Base-by-base conservation (phyloP, 2,329 filamentous ascomycete genomes). In the Xylariaceae sp. region DNA sequence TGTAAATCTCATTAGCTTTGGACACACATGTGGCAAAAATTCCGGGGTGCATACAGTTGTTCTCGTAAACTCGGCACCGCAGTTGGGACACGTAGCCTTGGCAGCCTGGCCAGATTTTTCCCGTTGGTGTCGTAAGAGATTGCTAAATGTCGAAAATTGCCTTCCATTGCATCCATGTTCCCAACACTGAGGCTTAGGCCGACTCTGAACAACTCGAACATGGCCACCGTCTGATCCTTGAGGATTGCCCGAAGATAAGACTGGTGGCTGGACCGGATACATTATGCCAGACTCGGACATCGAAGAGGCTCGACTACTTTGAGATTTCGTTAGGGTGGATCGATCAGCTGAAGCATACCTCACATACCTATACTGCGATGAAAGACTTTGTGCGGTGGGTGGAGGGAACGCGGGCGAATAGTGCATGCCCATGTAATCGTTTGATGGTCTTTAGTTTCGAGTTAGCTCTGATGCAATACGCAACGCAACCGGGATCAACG, bases 71-170 rank as follows among this genome's bases (percentile, higher is more conserved):
- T 96, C 91, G 11, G 91, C 91, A 36, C 91, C 90, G 66, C 93
- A 97, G 67, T 91, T 88, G 16, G 90, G 91, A 67, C 93, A 97
- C 45, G 86, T 86, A 3, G 90, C 90, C 73, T 97, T 97, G 31
- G 88, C 79, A 11, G 92, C 90, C 47, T 92, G 91, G 22, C 93
- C 93, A 0, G 90, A 95, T 70, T 96, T 97, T 71, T 97, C 93
- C 41, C 93, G 83, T 71, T 97, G 92, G 69, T 97, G 93, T 57
- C 93, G 82, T 36, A 97, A 77, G 3, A 97, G 81, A 68, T 97
- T 97, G 80, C 91, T 96, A 68, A 97, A 97, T 3, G 93, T 97
- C 16, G 90, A 96, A 67, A 97, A 97, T 65, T 96, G 89, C 31
- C 92, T 86, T 17, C 93, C 93, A 64, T 97, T 96, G 76, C 93